These are phyloP conservation scores for Podospora fimiseda DNA, from an alignment of 495 filamentous ascomycete species.

Conservation along the genomic window DNA sequence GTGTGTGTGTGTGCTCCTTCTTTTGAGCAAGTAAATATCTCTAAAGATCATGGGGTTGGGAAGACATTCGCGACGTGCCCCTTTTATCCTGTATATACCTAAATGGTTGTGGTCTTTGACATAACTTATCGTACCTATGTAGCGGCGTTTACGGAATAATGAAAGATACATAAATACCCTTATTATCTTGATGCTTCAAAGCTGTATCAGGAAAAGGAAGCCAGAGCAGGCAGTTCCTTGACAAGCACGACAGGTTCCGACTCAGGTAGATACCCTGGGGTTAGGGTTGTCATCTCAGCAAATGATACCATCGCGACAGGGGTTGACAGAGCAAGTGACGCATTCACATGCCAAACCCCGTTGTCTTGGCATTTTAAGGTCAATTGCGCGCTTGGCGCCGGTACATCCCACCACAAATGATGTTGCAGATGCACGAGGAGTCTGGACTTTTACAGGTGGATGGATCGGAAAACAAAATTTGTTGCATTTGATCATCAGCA, in stretches of 20 bases:
- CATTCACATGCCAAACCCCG: not conserved
- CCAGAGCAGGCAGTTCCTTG: no score
- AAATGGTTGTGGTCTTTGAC: not conserved
- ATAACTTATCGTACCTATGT: not conserved
- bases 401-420: not conserved
- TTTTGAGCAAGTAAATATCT: not conserved
- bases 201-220: not conserved
- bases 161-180: not conserved
- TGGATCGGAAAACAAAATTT: no score
- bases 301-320: no score
- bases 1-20: not conserved
- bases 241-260: not conserved
- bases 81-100: not conserved
- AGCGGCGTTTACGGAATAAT: not conserved
- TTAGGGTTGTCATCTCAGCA: no score
- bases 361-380: not conserved
- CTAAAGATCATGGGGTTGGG: not conserved
- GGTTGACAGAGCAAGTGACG: slow-evolving; percentile 1
- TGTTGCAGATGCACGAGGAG: not conserved
- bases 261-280: not conserved
- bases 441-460: not conserved
- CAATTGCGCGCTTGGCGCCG: not conserved
- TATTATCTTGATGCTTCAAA: not conserved
- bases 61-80: not conserved
- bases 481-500: no score